A percentile compares a stretch with the other conserved stretches of the same genome.
Conservation (phyloP, 2,329 filamentous ascomycete genomes). For the Coniochaeta hoffmannii region DNA sequence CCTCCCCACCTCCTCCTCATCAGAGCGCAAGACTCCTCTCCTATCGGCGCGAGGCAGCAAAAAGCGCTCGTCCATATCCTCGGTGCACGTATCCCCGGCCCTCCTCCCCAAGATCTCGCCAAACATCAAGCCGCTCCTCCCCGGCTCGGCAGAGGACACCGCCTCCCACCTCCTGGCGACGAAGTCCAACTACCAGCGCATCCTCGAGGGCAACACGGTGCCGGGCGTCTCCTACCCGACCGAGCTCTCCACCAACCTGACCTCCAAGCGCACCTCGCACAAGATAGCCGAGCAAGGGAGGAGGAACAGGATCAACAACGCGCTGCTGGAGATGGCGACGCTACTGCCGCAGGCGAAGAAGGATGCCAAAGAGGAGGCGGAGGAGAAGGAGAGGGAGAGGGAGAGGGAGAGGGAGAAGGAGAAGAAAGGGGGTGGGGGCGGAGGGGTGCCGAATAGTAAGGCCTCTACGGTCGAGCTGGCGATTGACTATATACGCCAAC, state of each 20-base stretch:
- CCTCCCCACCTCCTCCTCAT: slow-evolving; percentile 30
- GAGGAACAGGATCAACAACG: slow-evolving; percentile 89
- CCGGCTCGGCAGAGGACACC: slow-evolving; percentile 52
- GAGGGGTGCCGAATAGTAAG: slow-evolving; percentile 69
- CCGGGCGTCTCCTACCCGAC: slow-evolving; percentile 88
- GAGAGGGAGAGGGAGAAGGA: slow-evolving; percentile 31
- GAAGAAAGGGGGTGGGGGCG: slow-evolving; percentile 33
- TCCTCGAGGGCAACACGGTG: slow-evolving; percentile 84
- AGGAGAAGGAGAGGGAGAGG: slow-evolving; percentile 27
- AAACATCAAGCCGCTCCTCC: slow-evolving; percentile 85
- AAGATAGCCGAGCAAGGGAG: slow-evolving; percentile 97
- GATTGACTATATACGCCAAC: slow-evolving; percentile 85
- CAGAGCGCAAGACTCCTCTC: slow-evolving; percentile 46
- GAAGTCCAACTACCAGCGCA: slow-evolving; percentile 98
- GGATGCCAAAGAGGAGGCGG: slow-evolving; percentile 20
- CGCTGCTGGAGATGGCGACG: slow-evolving; percentile 82
- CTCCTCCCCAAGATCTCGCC: slow-evolving; percentile 85
- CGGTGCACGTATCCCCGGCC: slow-evolving; percentile 77
- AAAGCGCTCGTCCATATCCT: slow-evolving; percentile 64
- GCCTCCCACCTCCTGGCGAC: slow-evolving; percentile 74
- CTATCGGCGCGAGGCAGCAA: slow-evolving; percentile 51
- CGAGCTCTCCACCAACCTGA: slow-evolving; percentile 85
- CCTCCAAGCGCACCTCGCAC: slow-evolving; percentile 93
- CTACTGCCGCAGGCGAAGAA: slow-evolving; percentile 54
- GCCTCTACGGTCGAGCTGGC: slow-evolving; percentile 96